A percentile compares a stretch with the other conserved stretches of the same genome.
Evolutionary conservation across 345 rosid species (phyloP).

Genomic region (Lepidium didymum): DNA sequence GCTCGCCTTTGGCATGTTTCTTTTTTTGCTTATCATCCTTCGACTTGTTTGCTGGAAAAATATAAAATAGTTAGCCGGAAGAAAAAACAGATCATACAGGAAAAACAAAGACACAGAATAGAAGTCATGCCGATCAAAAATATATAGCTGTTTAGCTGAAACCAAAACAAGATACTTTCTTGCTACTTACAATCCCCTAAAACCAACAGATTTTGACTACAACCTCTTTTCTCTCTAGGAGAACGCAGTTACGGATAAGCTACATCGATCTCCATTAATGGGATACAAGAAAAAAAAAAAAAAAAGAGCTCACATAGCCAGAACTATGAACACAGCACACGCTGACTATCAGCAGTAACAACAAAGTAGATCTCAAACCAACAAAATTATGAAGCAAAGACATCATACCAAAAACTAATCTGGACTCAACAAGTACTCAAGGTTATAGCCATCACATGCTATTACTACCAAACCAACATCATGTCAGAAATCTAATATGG

Average conservation of each 20-base stretch:
- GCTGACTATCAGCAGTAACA: neutral
- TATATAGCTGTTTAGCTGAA: neutral
- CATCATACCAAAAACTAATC: too few species aligned
- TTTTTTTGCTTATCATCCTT: conserved; percentile 60
- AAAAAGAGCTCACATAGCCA: neutral
- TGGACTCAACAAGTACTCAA: neutral
- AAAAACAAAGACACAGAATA: neutral
- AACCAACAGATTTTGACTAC: neutral
- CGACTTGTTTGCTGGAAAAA: conserved; percentile 50
- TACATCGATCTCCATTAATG: neutral
- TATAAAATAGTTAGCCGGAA: conserved; percentile 17
- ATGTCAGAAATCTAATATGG: neutral
- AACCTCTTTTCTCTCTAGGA: neutral
- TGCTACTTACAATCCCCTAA: neutral
- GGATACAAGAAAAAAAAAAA: neutral
- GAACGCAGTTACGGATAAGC: neutral
- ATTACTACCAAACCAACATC: neutral
- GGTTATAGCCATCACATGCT: neutral
- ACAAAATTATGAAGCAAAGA: too few species aligned
- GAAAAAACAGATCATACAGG: neutral
- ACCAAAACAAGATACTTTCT: neutral
- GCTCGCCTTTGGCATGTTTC: conserved; percentile 41
- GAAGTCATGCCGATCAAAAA: neutral
- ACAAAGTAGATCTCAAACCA: too few species aligned
- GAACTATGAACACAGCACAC: neutral